Evolutionary conservation across 1,284 basidiomycete genomes (phyloP).

Genomic region (Ustilago cynodontis): DNA sequence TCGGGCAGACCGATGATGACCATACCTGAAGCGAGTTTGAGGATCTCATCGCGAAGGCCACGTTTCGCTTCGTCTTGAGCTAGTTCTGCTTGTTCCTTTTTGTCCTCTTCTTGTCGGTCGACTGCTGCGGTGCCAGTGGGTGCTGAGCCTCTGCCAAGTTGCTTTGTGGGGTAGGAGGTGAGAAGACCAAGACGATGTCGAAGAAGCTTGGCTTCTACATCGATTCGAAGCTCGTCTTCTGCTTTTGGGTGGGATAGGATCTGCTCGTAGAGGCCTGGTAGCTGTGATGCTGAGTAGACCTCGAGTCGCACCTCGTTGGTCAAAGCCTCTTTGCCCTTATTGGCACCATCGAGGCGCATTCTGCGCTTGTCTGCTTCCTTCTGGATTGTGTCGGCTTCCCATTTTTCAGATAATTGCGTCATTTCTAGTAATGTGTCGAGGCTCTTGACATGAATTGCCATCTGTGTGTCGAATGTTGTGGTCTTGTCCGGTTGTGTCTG

Average conservation of each 20-base stretch:
- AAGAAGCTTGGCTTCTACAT: slow-evolving; percentile 60
- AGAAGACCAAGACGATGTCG: slow-evolving; percentile 51
- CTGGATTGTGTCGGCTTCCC: slow-evolving; percentile 56
- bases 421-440: slow-evolving; percentile 62
- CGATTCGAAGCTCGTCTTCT: slow-evolving; percentile 57
- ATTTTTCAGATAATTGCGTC: slow-evolving; percentile 49
- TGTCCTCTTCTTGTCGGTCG: slow-evolving; percentile 28
- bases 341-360: slow-evolving; percentile 59
- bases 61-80: slow-evolving; percentile 71
- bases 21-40: slow-evolving; percentile 79
- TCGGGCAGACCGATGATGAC: slow-evolving; percentile 81
- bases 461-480: slow-evolving; percentile 74
- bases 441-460: slow-evolving; percentile 76
- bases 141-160: slow-evolving; percentile 19
- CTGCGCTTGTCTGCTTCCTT: slow-evolving; percentile 59
- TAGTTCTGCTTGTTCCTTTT: slow-evolving; percentile 28
- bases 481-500: slow-evolving; percentile 76
- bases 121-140: slow-evolving; percentile 46
- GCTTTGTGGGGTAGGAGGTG: slow-evolving; percentile 44
- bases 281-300: slow-evolving; percentile 41
- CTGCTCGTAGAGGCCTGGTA: slow-evolving; percentile 63
- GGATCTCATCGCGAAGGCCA: slow-evolving; percentile 75
- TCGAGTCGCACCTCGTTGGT: slow-evolving; percentile 54
- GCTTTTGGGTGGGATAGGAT: slow-evolving; percentile 59
- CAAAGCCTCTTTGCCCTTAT: slow-evolving; percentile 53